Evolutionary conservation across 345 rosid species (phyloP).

Genomic region (Camelina laxa): DNA sequence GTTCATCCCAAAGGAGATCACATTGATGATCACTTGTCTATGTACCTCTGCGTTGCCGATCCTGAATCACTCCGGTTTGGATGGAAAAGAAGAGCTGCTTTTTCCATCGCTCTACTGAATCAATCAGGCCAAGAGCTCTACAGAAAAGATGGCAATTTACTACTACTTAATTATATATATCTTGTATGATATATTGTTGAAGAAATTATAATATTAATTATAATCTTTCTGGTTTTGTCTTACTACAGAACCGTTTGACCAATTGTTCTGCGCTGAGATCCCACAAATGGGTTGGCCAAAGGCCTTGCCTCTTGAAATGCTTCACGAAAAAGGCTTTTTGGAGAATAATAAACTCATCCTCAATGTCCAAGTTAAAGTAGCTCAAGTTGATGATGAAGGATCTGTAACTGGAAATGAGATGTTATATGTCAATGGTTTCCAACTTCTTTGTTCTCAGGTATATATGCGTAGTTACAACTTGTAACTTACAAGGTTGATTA

Average conservation of each 20-base stretch:
- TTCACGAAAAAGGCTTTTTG: neutral
- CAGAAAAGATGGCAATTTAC: constrained; percentile 2
- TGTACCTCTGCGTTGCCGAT: constrained; percentile 22
- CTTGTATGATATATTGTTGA: neutral
- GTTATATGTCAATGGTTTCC: constrained; percentile 6
- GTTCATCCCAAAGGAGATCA: constrained; percentile 33
- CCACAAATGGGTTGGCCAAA: constrained; percentile 14
- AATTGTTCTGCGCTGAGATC: constrained; percentile 9
- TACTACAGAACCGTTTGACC: constrained; percentile 16
- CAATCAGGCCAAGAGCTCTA: constrained; percentile 17
- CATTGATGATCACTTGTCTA: constrained; percentile 32
- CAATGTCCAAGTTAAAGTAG: neutral
- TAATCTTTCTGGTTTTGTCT: constrained; percentile 2
- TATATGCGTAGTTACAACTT: no score
- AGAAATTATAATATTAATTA: neutral
- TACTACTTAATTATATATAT: neutral
- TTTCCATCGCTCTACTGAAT: neutral
- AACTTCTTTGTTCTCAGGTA: constrained; percentile 12
- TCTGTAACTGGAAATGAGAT: neutral
- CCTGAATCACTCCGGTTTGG: constrained; percentile 66
- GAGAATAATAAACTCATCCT: neutral
- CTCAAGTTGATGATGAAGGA: constrained; percentile 8
- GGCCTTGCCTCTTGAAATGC: neutral
- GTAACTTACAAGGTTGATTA: no score
- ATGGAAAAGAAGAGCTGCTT: constrained; percentile 54